Evolutionary conservation across 805 yeast genomes (phyloP).

Genomic region (Grigorovia yakushimaensis): DNA sequence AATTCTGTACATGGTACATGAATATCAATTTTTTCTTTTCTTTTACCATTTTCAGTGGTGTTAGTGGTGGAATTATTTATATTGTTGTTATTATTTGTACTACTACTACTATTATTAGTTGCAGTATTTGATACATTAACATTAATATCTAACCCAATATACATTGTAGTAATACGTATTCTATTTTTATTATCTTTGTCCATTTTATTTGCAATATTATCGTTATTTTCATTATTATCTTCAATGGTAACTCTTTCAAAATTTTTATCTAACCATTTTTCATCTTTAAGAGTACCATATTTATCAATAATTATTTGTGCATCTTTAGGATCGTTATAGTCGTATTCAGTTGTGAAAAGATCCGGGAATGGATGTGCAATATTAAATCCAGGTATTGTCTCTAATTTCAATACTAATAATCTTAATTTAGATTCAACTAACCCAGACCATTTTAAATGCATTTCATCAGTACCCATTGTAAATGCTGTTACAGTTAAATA

Average conservation of each 20-base stretch:
- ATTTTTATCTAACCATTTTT: constrained; percentile 30
- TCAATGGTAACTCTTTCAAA: constrained; percentile 5
- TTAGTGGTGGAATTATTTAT: neutral
- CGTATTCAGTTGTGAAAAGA: constrained; percentile 49
- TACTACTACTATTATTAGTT: neutral
- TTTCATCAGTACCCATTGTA: constrained; percentile 64
- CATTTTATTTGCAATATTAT: constrained; percentile 26
- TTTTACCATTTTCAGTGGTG: constrained; percentile 30
- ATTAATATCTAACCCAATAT: constrained; percentile 58
- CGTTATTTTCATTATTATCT: too few species aligned
- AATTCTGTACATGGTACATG: constrained; percentile 88
- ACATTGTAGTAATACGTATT: constrained; percentile 63
- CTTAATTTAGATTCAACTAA: constrained; percentile 84
- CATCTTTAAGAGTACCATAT: constrained; percentile 54
- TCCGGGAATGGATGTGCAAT: constrained; percentile 88
- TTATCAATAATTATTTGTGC: constrained; percentile 47
- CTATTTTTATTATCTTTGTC: constrained; percentile 26
- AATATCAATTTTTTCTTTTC: constrained; percentile 63
- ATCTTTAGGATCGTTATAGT: constrained; percentile 43
- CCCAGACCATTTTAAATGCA: constrained; percentile 87
- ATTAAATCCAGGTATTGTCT: constrained; percentile 60
- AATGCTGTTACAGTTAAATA: constrained; percentile 76
- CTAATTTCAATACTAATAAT: constrained; percentile 73
- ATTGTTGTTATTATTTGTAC: neutral
- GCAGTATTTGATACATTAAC: constrained; percentile 9